A percentile compares a stretch with the other conserved stretches of the same genome.
phyloP scores from a whole-genome alignment of 192 early-diverging fungal genomes.

The Backusella luteola region DNA sequence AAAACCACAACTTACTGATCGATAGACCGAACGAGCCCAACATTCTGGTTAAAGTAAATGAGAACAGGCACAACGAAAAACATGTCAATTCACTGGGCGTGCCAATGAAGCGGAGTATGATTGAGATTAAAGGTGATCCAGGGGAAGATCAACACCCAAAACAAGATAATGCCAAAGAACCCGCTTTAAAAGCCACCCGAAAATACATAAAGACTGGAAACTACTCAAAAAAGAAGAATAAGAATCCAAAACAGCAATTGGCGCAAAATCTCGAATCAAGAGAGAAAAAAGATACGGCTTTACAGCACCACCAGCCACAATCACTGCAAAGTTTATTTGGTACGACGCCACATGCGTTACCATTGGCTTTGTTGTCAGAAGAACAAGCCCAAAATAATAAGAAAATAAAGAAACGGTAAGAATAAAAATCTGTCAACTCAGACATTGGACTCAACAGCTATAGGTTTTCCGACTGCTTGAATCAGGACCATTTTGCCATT shows the following conservation, averaged over 20 bases:
- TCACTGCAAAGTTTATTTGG: slow-evolving; percentile 22
- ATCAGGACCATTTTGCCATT: slow-evolving; percentile 43
- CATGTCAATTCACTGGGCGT: not conserved
- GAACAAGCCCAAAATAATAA: slow-evolving; percentile 26
- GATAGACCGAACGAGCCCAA: not conserved
- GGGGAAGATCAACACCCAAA: slow-evolving; percentile 14
- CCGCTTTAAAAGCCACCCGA: slow-evolving; percentile 36
- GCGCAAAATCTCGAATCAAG: not conserved
- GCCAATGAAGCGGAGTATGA: slow-evolving; percentile 2
- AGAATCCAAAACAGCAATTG: not conserved
- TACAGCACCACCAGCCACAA: slow-evolving; percentile 22
- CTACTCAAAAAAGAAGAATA: slow-evolving; percentile 52
- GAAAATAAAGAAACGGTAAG: slow-evolving; percentile 26
- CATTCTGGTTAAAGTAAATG: slow-evolving; percentile 9
- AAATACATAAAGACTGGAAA: slow-evolving; percentile 58
- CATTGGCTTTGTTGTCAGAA: slow-evolving; percentile 22
- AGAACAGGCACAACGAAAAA: slow-evolving; percentile 13
- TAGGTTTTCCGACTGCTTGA: slow-evolving; percentile 47
- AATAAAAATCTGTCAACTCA: no score
- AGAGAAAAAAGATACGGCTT: not conserved
- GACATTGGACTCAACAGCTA: not conserved
- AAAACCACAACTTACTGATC: not conserved
- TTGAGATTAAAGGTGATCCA: slow-evolving; percentile 11
- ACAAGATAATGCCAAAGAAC: not conserved
- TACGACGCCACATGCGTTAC: slow-evolving; percentile 27